Evolutionary conservation across 2,329 filamentous ascomycete genomes (phyloP).

Genomic region (Calycina herbarum): DNA sequence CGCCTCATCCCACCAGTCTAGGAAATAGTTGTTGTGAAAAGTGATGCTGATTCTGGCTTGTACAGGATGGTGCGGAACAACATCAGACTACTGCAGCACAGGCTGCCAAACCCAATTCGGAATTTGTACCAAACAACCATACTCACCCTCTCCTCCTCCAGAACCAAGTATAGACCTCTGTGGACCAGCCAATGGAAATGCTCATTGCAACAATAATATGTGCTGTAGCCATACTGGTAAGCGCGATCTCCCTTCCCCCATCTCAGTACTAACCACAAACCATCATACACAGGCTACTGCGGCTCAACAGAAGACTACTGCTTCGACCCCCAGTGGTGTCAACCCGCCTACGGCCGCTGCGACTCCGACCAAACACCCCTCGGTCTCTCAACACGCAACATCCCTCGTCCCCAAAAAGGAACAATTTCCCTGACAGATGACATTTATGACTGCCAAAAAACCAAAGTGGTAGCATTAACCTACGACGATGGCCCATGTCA

Average conservation of each 20-base stretch:
- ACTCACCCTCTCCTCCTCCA: background rate
- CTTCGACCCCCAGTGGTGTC: conserved; percentile 24
- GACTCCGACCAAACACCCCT: conserved; percentile 56
- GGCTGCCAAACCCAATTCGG: conserved; percentile 23
- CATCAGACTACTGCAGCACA: conserved; percentile 15
- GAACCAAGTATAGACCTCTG: conserved; percentile 15
- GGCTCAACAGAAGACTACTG: conserved; percentile 23
- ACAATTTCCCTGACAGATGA: conserved; percentile 55
- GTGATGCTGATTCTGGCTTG: background rate
- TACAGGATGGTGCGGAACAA: conserved; percentile 8
- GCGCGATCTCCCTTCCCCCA: too few relatives aligned
- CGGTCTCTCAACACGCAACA: conserved; percentile 53
- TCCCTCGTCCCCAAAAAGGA: conserved; percentile 52
- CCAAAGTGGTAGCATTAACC: conserved; percentile 62
- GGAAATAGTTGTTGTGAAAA: background rate
- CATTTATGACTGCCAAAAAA: conserved; percentile 54
- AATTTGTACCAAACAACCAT: background rate
- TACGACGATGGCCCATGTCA: conserved; percentile 65
- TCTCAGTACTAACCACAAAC: too few relatives aligned
- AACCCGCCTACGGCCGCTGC: conserved; percentile 41
- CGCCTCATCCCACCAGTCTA: background rate
- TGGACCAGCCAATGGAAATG: conserved; percentile 18
- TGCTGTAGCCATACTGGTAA: background rate
- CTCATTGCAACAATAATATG: conserved; percentile 11
- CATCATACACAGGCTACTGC: conserved; percentile 18